Percentiles rank a stretch among this genome's conserved stretches.
Conservation (phyloP, 2,329 filamentous ascomycete species). For the Ascochyta clinopodiicola region DNA sequence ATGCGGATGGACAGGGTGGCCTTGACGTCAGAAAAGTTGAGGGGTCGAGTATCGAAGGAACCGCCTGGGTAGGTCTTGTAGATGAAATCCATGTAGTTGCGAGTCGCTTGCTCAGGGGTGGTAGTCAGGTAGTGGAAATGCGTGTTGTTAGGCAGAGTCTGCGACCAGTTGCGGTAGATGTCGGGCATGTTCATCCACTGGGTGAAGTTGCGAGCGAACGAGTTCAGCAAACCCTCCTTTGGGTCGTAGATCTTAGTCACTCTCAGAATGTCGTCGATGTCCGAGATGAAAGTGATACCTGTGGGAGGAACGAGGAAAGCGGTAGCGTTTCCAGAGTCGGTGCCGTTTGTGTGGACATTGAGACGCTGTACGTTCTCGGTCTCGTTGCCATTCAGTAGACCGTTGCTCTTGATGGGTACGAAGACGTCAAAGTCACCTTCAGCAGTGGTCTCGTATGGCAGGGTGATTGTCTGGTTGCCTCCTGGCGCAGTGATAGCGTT, state of each 20-base stretch:
- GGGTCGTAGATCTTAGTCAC: slow-evolving; percentile 82
- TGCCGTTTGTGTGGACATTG: slow-evolving; percentile 71
- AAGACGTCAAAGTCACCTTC: slow-evolving; percentile 79
- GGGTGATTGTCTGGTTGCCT: slow-evolving; percentile 66
- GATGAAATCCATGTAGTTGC: slow-evolving; percentile 81
- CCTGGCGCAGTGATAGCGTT: slow-evolving; percentile 61
- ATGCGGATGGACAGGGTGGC: slow-evolving; percentile 75
- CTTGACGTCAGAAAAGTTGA: slow-evolving; percentile 79
- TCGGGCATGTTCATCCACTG: slow-evolving; percentile 82
- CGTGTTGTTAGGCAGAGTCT: slow-evolving; percentile 65
- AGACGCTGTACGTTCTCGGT: slow-evolving; percentile 71
- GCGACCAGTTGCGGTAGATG: slow-evolving; percentile 77
- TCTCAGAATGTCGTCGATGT: slow-evolving; percentile 82
- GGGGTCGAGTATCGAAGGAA: slow-evolving; percentile 74
- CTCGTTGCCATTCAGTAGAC: slow-evolving; percentile 67
- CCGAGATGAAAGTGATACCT: slow-evolving; percentile 75
- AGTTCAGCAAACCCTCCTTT: slow-evolving; percentile 75
- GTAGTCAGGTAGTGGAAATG: slow-evolving; percentile 87
- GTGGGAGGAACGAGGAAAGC: slow-evolving; percentile 75
- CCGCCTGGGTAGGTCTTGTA: slow-evolving; percentile 79
- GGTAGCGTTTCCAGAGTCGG: slow-evolving; percentile 72
- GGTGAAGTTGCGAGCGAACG: slow-evolving; percentile 73
- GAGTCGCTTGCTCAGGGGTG: slow-evolving; percentile 77
- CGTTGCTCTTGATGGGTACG: slow-evolving; percentile 64
- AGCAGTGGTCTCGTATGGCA: slow-evolving; percentile 70